A percentile compares a stretch with the other conserved stretches of the same genome.
phyloP scores from a whole-genome alignment of 768 basidiomycete species.

The Lactarius pseudohatsudake region DNA sequence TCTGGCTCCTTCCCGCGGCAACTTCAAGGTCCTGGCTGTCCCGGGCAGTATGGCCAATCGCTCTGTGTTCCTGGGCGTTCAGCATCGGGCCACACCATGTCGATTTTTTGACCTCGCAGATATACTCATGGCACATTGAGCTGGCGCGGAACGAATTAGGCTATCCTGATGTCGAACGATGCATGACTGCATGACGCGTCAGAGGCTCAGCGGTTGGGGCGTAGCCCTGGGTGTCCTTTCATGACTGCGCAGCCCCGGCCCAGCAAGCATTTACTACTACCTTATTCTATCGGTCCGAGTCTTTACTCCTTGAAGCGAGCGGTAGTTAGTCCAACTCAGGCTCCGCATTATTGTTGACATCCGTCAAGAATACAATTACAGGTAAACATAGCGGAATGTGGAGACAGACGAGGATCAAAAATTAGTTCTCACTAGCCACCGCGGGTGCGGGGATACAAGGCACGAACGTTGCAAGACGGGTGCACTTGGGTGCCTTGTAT shows the following conservation, averaged over 20 bases:
- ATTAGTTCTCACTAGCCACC: not conserved
- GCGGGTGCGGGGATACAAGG: not conserved
- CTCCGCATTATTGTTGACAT: not conserved
- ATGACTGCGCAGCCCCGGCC: not conserved
- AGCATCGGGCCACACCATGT: not conserved
- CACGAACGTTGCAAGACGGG: not conserved
- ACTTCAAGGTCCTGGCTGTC: constrained; percentile 39
- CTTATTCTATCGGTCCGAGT: not conserved
- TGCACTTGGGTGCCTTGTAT: not conserved
- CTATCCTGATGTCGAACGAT: not conserved
- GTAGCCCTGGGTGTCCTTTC: not conserved
- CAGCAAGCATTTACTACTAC: not conserved
- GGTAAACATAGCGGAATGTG: no score
- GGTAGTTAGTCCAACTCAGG: not conserved
- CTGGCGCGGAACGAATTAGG: not conserved
- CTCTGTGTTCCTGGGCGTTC: not conserved
- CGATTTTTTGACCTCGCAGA: not conserved
- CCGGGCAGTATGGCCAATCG: no score
- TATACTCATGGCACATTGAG: not conserved
- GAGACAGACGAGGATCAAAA: not conserved
- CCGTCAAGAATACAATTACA: not conserved
- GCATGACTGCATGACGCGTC: no score
- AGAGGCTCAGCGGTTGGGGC: not conserved
- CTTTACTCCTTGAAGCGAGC: not conserved
- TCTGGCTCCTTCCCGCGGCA: constrained; percentile 33